A percentile compares a stretch with the other conserved stretches of the same genome.
phyloP scores from a whole-genome alignment of 2,329 filamentous ascomycete genomes.

The Claviceps fusiformis region DNA sequence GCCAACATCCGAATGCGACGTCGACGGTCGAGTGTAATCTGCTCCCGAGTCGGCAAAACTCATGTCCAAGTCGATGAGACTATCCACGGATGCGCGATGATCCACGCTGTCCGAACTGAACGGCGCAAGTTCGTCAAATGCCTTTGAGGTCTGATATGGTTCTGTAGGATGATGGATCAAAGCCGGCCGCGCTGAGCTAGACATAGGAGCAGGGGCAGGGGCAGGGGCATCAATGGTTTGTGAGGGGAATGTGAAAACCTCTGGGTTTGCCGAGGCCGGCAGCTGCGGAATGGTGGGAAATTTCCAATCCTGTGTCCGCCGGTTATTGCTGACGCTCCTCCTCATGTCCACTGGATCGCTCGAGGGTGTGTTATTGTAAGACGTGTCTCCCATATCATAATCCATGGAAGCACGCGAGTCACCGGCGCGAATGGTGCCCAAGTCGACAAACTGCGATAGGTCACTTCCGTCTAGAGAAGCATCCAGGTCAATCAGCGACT shows the following conservation, averaged over 20 bases:
- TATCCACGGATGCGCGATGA: conserved; percentile 29
- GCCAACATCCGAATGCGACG: conserved; percentile 43
- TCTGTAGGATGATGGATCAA: conserved; percentile 39
- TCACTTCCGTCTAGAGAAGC: conserved; percentile 42
- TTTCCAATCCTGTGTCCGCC: conserved; percentile 43
- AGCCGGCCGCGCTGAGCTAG: conserved; percentile 25
- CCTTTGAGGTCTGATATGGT: conserved; percentile 28
- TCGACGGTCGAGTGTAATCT: conserved; percentile 41
- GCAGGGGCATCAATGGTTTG: conserved; percentile 21
- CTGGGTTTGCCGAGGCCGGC: conserved; percentile 37
- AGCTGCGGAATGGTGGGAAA: conserved; percentile 38
- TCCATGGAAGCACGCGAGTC: conserved; percentile 34
- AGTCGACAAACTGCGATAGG: conserved; percentile 44
- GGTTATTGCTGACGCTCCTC: conserved; percentile 33
- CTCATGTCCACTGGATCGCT: conserved; percentile 43
- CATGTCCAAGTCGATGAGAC: conserved; percentile 42
- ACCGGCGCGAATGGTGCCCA: conserved; percentile 45
- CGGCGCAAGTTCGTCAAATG: conserved; percentile 27
- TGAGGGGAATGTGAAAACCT: conserved; percentile 37
- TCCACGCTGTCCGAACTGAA: conserved; percentile 19
- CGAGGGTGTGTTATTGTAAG: conserved; percentile 35
- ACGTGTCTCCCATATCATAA: conserved; percentile 31
- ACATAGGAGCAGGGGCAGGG: conserved; percentile 8
- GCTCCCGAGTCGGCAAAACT: conserved; percentile 36
- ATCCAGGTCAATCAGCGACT: conserved; percentile 53